A percentile compares a stretch with the other conserved stretches of the same genome.
phyloP scores from a whole-genome alignment of 2,329 filamentous ascomycete species.

The Emergomyces africanus region DNA sequence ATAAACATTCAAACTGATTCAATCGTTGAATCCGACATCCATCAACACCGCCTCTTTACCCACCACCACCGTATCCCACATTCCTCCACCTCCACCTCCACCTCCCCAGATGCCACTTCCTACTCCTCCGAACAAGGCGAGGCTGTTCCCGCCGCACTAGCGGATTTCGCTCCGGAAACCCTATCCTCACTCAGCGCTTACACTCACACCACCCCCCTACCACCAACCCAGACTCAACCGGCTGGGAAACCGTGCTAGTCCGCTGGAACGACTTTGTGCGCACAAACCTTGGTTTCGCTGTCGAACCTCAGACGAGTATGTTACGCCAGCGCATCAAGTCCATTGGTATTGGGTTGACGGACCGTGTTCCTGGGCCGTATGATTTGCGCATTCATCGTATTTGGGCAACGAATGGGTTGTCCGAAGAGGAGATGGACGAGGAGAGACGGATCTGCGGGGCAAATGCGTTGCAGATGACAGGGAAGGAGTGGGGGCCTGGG shows the following conservation, averaged over 20 bases:
- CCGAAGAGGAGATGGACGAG: constrained; percentile 27
- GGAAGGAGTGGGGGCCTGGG: constrained; percentile 12
- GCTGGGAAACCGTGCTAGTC: constrained; percentile 93
- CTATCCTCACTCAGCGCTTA: constrained; percentile 24
- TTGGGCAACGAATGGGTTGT: constrained; percentile 74
- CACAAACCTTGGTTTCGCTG: constrained; percentile 82
- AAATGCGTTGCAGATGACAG: constrained; percentile 25
- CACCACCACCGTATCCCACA: constrained; percentile 24
- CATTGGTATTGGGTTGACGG: constrained; percentile 77
- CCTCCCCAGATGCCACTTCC: constrained; percentile 8
- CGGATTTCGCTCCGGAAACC: constrained; percentile 19
- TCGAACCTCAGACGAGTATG: constrained; percentile 87
- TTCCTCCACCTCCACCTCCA: constrained; percentile 8
- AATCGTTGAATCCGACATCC: constrained; percentile 85
- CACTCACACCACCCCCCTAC: constrained; percentile 15
- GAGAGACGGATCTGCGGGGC: constrained; percentile 28
- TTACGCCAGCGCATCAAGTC: constrained; percentile 73
- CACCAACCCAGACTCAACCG: constrained; percentile 51
- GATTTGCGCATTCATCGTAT: constrained; percentile 73
- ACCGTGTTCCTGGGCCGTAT: constrained; percentile 78
- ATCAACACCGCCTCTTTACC: constrained; percentile 73
- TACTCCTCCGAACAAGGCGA: constrained; percentile 7
- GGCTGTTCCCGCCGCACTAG: constrained; percentile 22
- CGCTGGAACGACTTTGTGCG: constrained; percentile 88
- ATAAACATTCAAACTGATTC: constrained; percentile 93